These are phyloP conservation scores for Coprinopsis strossmayeri DNA, from an alignment of 768 basidiomycete species.

Conservation along the genomic window DNA sequence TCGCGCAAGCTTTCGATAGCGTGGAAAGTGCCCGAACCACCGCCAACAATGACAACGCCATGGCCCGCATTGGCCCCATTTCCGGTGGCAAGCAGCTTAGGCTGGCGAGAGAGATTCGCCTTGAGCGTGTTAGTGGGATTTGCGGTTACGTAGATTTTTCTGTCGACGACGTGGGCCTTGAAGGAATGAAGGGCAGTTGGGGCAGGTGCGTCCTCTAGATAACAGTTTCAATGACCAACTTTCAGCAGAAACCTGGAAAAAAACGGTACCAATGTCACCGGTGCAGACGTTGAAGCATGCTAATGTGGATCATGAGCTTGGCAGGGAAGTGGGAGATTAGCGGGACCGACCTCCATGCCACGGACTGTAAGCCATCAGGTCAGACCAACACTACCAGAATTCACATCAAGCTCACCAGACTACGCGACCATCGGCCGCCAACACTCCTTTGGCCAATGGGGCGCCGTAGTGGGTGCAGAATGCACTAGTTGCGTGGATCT, in stretches of 20 bases:
- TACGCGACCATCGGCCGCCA: conserved; percentile 71
- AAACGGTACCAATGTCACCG: conserved; percentile 79
- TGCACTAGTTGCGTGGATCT: conserved; percentile 72
- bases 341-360: conserved; percentile 74
- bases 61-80: conserved; percentile 42
- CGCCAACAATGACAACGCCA: conserved; percentile 81
- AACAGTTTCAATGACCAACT: neutral
- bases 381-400: neutral
- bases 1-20: conserved; percentile 77
- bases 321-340: neutral
- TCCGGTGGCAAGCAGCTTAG: conserved; percentile 44
- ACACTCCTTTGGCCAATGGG: conserved; percentile 75
- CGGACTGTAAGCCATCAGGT: conserved; percentile 37
- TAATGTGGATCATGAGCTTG: conserved; percentile 18
- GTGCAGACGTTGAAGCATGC: conserved; percentile 87
- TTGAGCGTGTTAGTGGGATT: conserved; percentile 53
- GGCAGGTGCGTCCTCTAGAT: conserved; percentile 81
- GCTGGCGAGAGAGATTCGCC: conserved; percentile 57
- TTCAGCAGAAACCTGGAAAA: no score
- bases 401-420: conserved; percentile 69
- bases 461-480: conserved; percentile 93
- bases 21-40: conserved; percentile 74
- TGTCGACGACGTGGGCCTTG: conserved; percentile 56
- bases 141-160: conserved; percentile 77
- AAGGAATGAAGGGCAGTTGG: conserved; percentile 76